These are phyloP conservation scores for Polyrhizophydium stewartii DNA, from an alignment of 371 early-diverging fungal species.

Conservation along the genomic window DNA sequence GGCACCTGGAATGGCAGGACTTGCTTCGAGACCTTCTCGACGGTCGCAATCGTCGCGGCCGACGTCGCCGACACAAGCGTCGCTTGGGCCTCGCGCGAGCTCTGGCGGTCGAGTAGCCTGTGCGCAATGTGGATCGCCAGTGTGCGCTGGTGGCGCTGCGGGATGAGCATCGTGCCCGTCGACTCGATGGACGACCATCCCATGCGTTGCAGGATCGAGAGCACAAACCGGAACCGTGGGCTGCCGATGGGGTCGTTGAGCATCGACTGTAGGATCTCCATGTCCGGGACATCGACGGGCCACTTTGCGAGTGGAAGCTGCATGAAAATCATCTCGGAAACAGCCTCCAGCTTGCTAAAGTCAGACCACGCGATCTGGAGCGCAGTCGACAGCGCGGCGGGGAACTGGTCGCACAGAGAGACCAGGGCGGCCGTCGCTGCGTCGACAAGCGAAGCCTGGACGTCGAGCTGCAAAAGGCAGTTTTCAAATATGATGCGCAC, in stretches of 20 bases:
- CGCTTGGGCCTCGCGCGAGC: constrained; percentile 8
- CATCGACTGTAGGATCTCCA: constrained; percentile 24
- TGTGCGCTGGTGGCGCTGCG: constrained; percentile 18
- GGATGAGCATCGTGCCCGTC: constrained; percentile 13
- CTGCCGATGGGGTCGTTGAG: constrained; percentile 30
- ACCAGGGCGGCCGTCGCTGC: constrained; percentile 9
- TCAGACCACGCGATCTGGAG: constrained; percentile 17
- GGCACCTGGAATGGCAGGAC: constrained; percentile 6
- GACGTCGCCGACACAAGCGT: constrained; percentile 12
- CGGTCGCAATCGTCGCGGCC: constrained; percentile 18
- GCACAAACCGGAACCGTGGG: constrained; percentile 20
- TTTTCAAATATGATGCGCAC: constrained; percentile 13
- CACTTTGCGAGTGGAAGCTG: constrained; percentile 21
- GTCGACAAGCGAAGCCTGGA: constrained; percentile 7
- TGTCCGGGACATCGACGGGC: constrained; percentile 19
- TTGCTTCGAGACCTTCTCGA: constrained; percentile 10
- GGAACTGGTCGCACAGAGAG: constrained; percentile 9
- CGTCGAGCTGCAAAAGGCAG: constrained; percentile 12
- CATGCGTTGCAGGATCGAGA: constrained; percentile 16
- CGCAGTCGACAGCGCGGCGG: constrained; percentile 13
- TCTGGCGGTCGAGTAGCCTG: constrained; percentile 24
- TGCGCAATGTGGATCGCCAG: constrained; percentile 25
- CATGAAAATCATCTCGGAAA: constrained; percentile 15
- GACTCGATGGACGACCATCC: constrained; percentile 17
- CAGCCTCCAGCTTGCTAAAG: constrained; percentile 12